Base-by-base conservation (phyloP, 2,329 filamentous ascomycete genomes). In the Arthrobotrys megalospora region DNA sequence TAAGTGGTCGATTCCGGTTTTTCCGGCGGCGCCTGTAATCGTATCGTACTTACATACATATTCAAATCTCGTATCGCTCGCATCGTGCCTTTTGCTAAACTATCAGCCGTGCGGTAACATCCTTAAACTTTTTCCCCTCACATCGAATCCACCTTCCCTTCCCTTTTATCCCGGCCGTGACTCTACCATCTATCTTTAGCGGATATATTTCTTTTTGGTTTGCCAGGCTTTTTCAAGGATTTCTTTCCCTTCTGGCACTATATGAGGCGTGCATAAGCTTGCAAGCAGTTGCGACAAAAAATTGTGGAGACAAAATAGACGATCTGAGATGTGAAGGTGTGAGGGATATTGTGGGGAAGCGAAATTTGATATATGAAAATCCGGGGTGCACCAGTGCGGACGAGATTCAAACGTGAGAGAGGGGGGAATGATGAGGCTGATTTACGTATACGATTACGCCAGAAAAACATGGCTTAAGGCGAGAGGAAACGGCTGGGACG, bases 291-390 rank as follows among this genome's bases (percentile, higher is more conserved):
- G 36, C 55, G 43, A 60, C 55, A 16, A 28, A 10, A 28, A 43
- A 8, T 41, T 41, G 55, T 60, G 55, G 55, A 41, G 55, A 32
- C 55, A 41, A 58, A 58, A 24, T 28, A 41, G 16, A 60, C 55
- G 55, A 60, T 60, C 55, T 28, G 4, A 60, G 55, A 43, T 43
- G 55, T 43, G 19, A 28, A 28, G 34, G 55, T 60, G 55, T 60
- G 55, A 60, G 55, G 55, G 55, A 60, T 41, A 60, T 60, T 60
- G 55, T 60, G 55, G 55, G 55, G 55, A 60, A 60, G 55, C 55
- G 55, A 60, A 60, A 60, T 60, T 60, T 60, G 55, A 60, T 60
- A 60, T 60, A 60, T 60, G 55, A 60, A 60, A 60, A 60, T 60
- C 55, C 55, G 55, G 55, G 55, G 55, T 60, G n/a, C n/a, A n/a